Base-by-base conservation (phyloP, 2,329 filamentous ascomycete genomes). In the Ascochyta rabiei region DNA sequence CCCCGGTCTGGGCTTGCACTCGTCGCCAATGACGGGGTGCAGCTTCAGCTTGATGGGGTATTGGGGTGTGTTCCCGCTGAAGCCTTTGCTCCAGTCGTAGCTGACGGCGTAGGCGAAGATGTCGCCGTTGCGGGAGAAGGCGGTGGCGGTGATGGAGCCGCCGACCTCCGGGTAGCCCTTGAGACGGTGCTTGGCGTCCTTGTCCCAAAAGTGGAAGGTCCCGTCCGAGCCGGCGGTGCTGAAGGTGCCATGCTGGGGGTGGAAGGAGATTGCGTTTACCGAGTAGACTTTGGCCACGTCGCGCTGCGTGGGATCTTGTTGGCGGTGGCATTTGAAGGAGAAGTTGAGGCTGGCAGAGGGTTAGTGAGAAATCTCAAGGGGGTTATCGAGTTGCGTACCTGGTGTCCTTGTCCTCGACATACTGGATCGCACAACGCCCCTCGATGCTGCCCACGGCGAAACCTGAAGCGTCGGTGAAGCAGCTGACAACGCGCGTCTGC, bases 1-100 rank as follows among this genome's bases (percentile, higher is more conserved):
- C 43, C 78, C 79, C 7, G 78, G 77, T 50, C 79, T 64, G 4
- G 80, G 80, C 68, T 82, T 81, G 68, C 80, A 81, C 69, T 81
- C 79, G 44, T 82, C 80, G 0, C 75, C 74, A 4, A 68, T 56
- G 21, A 82, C 72, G 0, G 79, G 79, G 62, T 82, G 80, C 52
- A 82, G 66, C 73, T 81, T 81, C 56, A 82, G 75, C 70, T 81
- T 81, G 62, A 77, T 80, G 4, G 79, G 76, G n/a, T 76, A 73
- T 62, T 75, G 63, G 53, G 86, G 86, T 23, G 81, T 95, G 77
- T 98, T 98, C 63, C 82, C 85, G 61, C 89, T 86, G 79, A 93
- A 97, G 15, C 95, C 95, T 81, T 99, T 98, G 79, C 89, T 92
- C 95, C 95, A 99, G 79, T 99, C 95, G 75, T 99, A 99, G 73